Base-by-base conservation (phyloP, 768 basidiomycete species). In the Auriscalpium microsporum region DNA sequence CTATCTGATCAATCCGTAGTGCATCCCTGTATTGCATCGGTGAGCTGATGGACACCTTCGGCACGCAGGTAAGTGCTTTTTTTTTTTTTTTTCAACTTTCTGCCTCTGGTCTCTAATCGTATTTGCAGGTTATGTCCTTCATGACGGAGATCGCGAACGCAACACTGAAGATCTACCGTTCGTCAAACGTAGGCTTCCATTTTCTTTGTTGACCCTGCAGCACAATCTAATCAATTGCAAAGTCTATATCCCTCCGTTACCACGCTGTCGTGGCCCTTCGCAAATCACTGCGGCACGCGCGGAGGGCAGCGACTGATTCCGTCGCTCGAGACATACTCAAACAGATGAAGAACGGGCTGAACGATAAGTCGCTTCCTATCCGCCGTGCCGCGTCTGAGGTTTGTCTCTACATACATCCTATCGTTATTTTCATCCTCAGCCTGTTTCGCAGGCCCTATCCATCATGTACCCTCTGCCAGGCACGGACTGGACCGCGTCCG, bases 111-210 rank as follows among this genome's bases (percentile, higher is more conserved):
- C 49, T n/a, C 50, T 45, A 17, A 8, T n/a, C 2, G 13, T 23
- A n/a, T 35, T 13, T 36, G 13, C 50, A 98, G 91, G 84, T 94
- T 67, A 95, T 97, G 94, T 96, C 94, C 0, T 87, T 94, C 62
- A 87, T 94, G 83, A 79, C 85, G 33, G 95, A 98, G 66, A 87
- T 94, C 36, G 72, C 81, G 17, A 72, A 76, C 1, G 73, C 82
- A 0, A 75, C 84, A 0, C 68, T 90, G 45, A 91, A 84, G 67
- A 80, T 85, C 0, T 77, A 80, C 61, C 87, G 80, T 58, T 81
- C 85, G 9, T 92, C 90, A 35, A 78, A 72, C 62, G 93, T 90
- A 58, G 58, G 90, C 72, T 34, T 10, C 35, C 53, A 8, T 13
- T 19, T 21, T 36, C 52, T 34, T 42, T 37, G 42, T 16, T 48